phyloP scores from a whole-genome alignment of 345 rosid genomes.

The Linum usitatissimum region DNA sequence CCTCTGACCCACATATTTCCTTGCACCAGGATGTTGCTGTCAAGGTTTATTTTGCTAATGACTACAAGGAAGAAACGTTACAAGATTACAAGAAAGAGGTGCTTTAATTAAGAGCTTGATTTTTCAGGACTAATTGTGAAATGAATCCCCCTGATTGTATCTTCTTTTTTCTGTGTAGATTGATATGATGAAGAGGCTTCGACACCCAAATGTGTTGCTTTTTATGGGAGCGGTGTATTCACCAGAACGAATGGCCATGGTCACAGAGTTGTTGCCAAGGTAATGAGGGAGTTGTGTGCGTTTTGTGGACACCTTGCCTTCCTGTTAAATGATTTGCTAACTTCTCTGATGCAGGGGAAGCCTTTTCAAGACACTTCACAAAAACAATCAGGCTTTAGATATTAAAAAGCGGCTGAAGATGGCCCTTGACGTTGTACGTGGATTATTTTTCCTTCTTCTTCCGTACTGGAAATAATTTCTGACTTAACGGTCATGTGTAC shows the following conservation, averaged over 20 bases:
- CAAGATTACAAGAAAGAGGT: conserved; percentile 79
- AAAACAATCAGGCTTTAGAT: conserved; percentile 51
- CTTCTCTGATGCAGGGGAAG: conserved; percentile 58
- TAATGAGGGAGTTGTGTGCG: conserved; percentile 11
- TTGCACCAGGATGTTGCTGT: conserved; percentile 69
- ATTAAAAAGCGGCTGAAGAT: conserved; percentile 58
- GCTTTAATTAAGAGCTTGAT: conserved; percentile 3
- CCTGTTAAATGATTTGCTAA: neutral
- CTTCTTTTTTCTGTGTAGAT: conserved; percentile 28
- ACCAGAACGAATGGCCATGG: conserved; percentile 58
- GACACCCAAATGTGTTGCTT: conserved; percentile 84
- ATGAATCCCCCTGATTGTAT: neutral
- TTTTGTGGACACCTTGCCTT: neutral
- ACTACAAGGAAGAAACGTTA: conserved; percentile 42
- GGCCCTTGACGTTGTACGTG: conserved; percentile 83
- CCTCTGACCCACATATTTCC: conserved; percentile 5
- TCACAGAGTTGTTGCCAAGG: conserved; percentile 86
- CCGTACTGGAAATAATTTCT: too few species aligned
- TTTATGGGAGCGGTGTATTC: conserved; percentile 94
- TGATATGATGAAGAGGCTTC: conserved; percentile 67
- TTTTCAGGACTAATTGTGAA: conserved; percentile 1
- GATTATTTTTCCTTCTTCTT: neutral
- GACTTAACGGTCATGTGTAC: neutral
- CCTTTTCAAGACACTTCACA: conserved; percentile 83
- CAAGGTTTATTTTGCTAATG: conserved; percentile 60